phyloP scores from a whole-genome alignment of 2,329 filamentous ascomycete genomes.

The Fusarium sp. region DNA sequence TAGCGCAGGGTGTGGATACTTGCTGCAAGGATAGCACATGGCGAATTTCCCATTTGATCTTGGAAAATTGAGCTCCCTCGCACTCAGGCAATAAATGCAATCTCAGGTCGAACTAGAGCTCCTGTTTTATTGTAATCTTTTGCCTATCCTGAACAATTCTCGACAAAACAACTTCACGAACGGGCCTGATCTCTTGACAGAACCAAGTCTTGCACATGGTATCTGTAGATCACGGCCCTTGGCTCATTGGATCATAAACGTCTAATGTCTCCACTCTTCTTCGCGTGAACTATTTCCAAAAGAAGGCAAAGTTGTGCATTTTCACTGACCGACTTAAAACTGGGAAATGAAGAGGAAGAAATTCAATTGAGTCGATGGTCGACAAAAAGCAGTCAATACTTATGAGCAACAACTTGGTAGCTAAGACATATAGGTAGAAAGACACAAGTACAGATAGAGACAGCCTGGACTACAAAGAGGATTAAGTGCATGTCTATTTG shows the following conservation, averaged over 20 bases:
- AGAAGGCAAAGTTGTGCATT: conserved; percentile 16
- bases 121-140: neutral
- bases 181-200: neutral
- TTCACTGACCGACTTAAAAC: neutral
- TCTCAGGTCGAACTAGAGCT: fast-evolving
- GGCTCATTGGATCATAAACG: neutral
- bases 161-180: neutral
- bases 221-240: too few relatives aligned
- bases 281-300: conserved; percentile 1
- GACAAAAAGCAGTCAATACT: neutral
- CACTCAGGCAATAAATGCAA: neutral
- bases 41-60: neutral
- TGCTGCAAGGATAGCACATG: neutral
- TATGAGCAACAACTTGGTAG: neutral
- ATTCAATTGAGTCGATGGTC: too few relatives aligned
- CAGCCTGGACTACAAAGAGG: too few relatives aligned
- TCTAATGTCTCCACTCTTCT: neutral
- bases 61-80: neutral
- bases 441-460: too few relatives aligned
- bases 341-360: neutral
- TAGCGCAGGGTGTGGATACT: neutral
- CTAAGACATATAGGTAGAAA: too few relatives aligned
- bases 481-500: too few relatives aligned
- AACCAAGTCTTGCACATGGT: neutral
- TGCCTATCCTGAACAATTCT: fast-evolving